Evolutionary conservation across 331 rosid genomes (phyloP), one percentile per base, ranked within the genome.

Genomic region (Acacia pycnantha): DNA sequence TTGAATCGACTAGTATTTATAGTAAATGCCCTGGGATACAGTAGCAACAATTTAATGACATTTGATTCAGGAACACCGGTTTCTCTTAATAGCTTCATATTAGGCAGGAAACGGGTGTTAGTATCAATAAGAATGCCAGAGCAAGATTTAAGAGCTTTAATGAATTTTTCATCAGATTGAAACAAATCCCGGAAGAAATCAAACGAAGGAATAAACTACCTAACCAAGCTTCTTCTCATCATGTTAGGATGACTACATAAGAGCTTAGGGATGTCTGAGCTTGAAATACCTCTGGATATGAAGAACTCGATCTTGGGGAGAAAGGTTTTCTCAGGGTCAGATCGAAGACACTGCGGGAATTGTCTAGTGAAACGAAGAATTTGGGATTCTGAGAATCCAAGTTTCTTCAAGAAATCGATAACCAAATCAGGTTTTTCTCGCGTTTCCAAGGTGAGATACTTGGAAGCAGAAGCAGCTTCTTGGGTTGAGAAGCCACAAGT

Each of bases 271-370:
- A 78, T 77, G 51, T 82, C 79, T n/a, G 58, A 10, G 46, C 24
- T 41, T 15, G 78, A 69, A 70, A 70, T 58, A 11, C 86, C 88
- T 82, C 18, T 82, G 61, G 84, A 70, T 40, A 37, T 29, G 21
- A 85, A 73, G 70, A 85, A 82, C 50, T 85, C 79, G 15, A 82
- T 10, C 68, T 79, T 82, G 8, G 73, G 73, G 2, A 37, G 29
- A 3, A 68, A 37, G 29, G 16, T n/a, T 22, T 69, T 69, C 18
- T 40, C 33, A 12, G 74, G 74, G 14, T 41, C 31, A 69, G 0
- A 69, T 21, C 53, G 21, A 41, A 69, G 74, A 1, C 3, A 4
- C 18, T 1, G 21, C 11, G 74, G 74, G 53, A 9, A 16, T 11
- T 11, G 11, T 40, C 21, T 40, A 0, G 14, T 13, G 56, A 70